Percentiles rank a stretch among this genome's conserved stretches.
phyloP scores from a whole-genome alignment of 306 rosid species.

The Trichosanthes cucumerina region DNA sequence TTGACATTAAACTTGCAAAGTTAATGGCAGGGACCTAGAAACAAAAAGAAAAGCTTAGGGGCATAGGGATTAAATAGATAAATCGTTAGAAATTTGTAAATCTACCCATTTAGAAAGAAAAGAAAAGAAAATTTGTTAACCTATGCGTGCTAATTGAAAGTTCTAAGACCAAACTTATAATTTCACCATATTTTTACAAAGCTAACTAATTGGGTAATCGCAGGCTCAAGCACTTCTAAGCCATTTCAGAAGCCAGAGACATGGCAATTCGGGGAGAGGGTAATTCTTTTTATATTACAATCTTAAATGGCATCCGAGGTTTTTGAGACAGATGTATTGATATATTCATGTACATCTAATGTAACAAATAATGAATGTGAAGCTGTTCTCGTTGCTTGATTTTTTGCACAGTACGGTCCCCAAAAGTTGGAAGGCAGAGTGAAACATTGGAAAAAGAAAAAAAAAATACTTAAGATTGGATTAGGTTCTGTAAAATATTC shows the following conservation, averaged over 20 bases:
- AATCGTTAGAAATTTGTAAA: too few relatives aligned
- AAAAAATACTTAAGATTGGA: background rate
- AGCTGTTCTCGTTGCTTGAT: background rate
- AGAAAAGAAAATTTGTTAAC: too few relatives aligned
- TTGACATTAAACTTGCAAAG: background rate
- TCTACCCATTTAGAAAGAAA: too few relatives aligned
- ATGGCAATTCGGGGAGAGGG: conserved; percentile 79
- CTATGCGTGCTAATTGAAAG: background rate
- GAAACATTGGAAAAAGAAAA: background rate
- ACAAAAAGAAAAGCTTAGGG: background rate
- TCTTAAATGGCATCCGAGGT: background rate
- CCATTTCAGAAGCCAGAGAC: conserved; percentile 86
- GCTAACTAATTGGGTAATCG: background rate
- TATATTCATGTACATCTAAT: conserved; percentile 4
- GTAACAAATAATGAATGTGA: conserved; percentile 6
- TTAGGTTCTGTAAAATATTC: conserved; percentile 8
- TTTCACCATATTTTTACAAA: background rate
- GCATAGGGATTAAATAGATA: background rate
- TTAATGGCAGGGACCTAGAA: background rate
- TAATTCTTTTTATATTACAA: conserved; percentile 20
- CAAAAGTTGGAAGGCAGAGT: conserved; percentile 5
- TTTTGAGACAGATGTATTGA: conserved; percentile 1
- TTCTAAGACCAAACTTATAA: background rate
- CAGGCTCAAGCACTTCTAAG: conserved; percentile 94
- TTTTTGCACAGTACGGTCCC: background rate